Conservation (phyloP, 192 early-diverging fungal genomes). For the Entrophospora sp. region DNA sequence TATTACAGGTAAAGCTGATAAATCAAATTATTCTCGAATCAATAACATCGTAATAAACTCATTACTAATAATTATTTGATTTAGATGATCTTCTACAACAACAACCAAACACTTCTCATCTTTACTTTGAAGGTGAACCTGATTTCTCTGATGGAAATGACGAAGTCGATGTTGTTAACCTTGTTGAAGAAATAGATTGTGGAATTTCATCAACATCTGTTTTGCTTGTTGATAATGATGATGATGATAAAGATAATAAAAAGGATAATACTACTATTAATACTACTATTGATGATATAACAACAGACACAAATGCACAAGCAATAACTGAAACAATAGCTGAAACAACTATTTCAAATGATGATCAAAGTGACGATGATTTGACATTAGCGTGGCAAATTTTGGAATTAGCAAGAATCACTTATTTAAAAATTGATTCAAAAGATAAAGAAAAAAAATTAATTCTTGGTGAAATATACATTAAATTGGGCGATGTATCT, state of each 20-base stretch:
- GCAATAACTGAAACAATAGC: no score
- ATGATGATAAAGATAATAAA: no score
- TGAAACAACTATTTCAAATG: no score
- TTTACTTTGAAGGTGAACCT: constrained; percentile 33
- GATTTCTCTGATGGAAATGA: no score
- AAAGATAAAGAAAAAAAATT: constrained; percentile 38
- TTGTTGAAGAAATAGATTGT: no score
- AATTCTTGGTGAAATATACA: constrained; percentile 56
- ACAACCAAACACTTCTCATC: no score
- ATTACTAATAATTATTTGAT: no score
- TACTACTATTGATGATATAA: constrained; percentile 35
- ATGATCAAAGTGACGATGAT: constrained; percentile 35
- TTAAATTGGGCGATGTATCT: constrained; percentile 76
- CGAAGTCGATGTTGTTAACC: no score
- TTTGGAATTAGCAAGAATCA: constrained; percentile 73
- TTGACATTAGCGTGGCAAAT: constrained; percentile 70
- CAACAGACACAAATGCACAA: constrained; percentile 27
- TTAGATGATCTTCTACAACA: not conserved
- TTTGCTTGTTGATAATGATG: no score
- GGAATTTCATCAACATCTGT: no score
- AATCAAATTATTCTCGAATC: not conserved
- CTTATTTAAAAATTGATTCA: constrained; percentile 52
- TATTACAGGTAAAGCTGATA: no score
- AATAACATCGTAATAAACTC: not conserved
- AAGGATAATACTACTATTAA: no score